Evolutionary conservation across 495 filamentous ascomycete species (phyloP), one percentile per base, ranked within the genome.

Genomic region (Talaromyces ruber): DNA sequence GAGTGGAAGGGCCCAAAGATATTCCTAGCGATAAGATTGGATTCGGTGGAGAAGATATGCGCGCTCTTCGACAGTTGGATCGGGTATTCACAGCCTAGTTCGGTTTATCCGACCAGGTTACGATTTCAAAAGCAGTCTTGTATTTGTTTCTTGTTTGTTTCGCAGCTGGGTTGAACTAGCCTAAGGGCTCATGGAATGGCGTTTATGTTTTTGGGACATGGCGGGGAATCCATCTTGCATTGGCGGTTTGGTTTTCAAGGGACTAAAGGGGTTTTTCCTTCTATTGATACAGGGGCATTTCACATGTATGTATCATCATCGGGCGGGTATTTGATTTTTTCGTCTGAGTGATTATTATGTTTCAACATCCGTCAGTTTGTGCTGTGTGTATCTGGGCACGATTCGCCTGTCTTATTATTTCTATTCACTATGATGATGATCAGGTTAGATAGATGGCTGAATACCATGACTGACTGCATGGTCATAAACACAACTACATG

Each of bases 51-150:
- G 87, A 91, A 67, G 88, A 91, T 63, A 81, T 81, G 65, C 73
- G 86, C 57, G 86, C 86, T 1, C 74, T 91, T 47, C 80, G 83
- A 60, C 83, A 87, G 57, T 73, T 92, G 55, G 84, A 92, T 69
- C 74, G 76, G 14, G 76, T 78, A 2, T 80, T 80, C 58, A 77
- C 68, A 12, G 70, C 70, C 26, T 75, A 63, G 67, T 50, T 45
- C 8, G 7, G 43, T 37, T 7, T 32, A 2, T 58, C 18, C 51
- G 51, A 54, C 12, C 30, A 21, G n/a, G 3, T 58, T 30, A 58
- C 32, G 21, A 34, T 16, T 34, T 24, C 11, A n/a, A 22, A 30
- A 30, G 39, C 59, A 50, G 28, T 60, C 4, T 47, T 59, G 18
- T 25, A 26, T 59, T 43, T 39, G 21, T 16, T 47, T 50, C 25